These are phyloP conservation scores for Aspergillus cavernicola DNA, from an alignment of 495 filamentous ascomycete genomes.

Conservation along the genomic window DNA sequence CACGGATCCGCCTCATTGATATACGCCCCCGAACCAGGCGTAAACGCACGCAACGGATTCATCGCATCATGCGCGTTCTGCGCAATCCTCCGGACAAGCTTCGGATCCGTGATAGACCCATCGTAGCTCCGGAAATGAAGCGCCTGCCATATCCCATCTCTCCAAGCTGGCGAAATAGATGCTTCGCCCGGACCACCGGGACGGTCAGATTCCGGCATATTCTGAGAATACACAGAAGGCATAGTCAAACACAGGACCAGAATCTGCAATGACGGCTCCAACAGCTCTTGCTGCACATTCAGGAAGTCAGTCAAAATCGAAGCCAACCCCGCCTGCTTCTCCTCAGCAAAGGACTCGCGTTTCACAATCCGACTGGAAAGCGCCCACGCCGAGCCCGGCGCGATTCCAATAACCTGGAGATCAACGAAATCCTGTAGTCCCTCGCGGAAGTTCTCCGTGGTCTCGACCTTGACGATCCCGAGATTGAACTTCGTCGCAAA, in stretches of 20 bases:
- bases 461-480: background rate
- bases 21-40: constrained; percentile 36
- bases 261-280: background rate
- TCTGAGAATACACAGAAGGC: constrained; percentile 9
- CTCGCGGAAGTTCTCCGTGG: background rate
- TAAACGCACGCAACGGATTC: constrained; percentile 21
- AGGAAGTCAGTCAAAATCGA: constrained; percentile 1
- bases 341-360: background rate
- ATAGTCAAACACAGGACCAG: constrained; percentile 4
- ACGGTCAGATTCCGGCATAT: constrained; percentile 7
- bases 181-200: constrained; percentile 13
- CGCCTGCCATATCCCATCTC: constrained; percentile 11
- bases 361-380: background rate
- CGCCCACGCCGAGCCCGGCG: background rate
- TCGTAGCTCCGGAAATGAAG: constrained; percentile 6
- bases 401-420: background rate
- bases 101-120: background rate
- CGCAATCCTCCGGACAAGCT: background rate
- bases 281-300: background rate
- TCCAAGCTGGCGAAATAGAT: constrained; percentile 12
- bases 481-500: background rate
- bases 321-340: background rate
- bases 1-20: constrained; percentile 42
- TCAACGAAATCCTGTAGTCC: background rate
- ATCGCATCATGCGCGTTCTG: constrained; percentile 3